These are phyloP conservation scores for Cynanchum wilfordii DNA, from an alignment of 257 asterid species.

Conservation along the genomic window DNA sequence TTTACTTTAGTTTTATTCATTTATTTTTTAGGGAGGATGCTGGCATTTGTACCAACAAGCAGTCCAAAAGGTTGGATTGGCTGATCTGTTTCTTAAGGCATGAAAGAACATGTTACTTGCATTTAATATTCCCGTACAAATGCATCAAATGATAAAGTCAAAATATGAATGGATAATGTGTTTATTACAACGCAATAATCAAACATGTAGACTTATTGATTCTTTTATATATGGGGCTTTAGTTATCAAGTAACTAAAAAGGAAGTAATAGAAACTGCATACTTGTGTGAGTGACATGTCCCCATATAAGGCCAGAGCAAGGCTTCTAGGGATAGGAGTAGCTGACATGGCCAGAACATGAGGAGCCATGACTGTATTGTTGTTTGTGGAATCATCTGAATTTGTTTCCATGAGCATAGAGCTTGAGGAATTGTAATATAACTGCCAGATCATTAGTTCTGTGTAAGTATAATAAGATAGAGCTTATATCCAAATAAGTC, in stretches of 20 bases:
- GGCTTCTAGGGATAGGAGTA: conserved; percentile 95
- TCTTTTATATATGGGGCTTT: conserved; percentile 1
- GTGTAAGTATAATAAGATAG: conserved; percentile 9
- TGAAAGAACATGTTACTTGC: neutral
- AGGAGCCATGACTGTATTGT: conserved; percentile 65
- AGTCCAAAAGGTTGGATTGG: neutral
- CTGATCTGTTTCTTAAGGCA: neutral
- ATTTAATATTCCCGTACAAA: neutral
- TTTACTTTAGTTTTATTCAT: too few relatives aligned
- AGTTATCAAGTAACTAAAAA: conserved; percentile 5
- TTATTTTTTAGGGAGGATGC: neutral
- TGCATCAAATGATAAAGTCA: neutral
- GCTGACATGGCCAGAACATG: conserved; percentile 98
- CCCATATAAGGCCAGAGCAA: conserved; percentile 91
- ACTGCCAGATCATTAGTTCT: conserved; percentile 45
- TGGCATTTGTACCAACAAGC: neutral
- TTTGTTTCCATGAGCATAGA: conserved; percentile 44
- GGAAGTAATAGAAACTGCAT: conserved; percentile 24
- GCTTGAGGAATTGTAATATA: conserved; percentile 51
- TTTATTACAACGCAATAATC: neutral
- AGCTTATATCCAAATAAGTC: neutral
- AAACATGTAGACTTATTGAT: neutral
- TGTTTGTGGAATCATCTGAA: conserved; percentile 37
- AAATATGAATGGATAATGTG: neutral
- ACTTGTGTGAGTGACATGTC: conserved; percentile 98